phyloP scores from a whole-genome alignment of 2,329 filamentous ascomycete genomes.

The Raffaelea deltoideospora region DNA sequence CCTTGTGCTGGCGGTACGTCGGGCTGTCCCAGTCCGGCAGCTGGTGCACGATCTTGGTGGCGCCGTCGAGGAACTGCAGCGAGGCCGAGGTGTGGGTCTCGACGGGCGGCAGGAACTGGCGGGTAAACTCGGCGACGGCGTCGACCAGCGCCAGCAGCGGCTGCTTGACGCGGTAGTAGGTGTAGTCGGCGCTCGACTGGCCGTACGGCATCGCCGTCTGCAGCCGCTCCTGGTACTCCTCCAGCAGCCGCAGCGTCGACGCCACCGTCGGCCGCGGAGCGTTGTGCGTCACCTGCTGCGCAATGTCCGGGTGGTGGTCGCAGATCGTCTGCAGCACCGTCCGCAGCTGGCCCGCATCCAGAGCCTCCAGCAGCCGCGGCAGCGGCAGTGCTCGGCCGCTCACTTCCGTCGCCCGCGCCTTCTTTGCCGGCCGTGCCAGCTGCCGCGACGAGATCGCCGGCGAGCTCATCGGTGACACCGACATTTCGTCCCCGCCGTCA shows the following conservation, averaged over 20 bases:
- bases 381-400: conserved; percentile 38
- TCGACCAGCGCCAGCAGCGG: conserved; percentile 69
- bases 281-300: conserved; percentile 65
- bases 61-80: conserved; percentile 75
- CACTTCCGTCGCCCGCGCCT: conserved; percentile 48
- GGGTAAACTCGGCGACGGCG: conserved; percentile 84
- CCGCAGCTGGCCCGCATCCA: conserved; percentile 72
- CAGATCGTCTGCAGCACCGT: conserved; percentile 82
- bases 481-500: conserved; percentile 79
- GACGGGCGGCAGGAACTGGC: conserved; percentile 84
- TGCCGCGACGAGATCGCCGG: conserved; percentile 58
- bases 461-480: conserved; percentile 70
- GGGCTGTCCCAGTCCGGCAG: conserved; percentile 84
- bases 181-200: conserved; percentile 75
- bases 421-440: conserved; percentile 52
- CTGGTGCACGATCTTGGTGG: conserved; percentile 77
- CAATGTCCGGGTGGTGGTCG: conserved; percentile 74
- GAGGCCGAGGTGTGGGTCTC: conserved; percentile 75
- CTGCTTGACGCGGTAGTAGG: conserved; percentile 83
- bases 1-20: conserved; percentile 81
- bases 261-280: conserved; percentile 78
- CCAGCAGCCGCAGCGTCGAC: conserved; percentile 65
- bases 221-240: conserved; percentile 66
- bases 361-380: conserved; percentile 77
- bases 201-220: conserved; percentile 74